These are phyloP conservation scores for Cryptococcus sp. DNA, from an alignment of 1,284 basidiomycete species.

Conservation along the genomic window DNA sequence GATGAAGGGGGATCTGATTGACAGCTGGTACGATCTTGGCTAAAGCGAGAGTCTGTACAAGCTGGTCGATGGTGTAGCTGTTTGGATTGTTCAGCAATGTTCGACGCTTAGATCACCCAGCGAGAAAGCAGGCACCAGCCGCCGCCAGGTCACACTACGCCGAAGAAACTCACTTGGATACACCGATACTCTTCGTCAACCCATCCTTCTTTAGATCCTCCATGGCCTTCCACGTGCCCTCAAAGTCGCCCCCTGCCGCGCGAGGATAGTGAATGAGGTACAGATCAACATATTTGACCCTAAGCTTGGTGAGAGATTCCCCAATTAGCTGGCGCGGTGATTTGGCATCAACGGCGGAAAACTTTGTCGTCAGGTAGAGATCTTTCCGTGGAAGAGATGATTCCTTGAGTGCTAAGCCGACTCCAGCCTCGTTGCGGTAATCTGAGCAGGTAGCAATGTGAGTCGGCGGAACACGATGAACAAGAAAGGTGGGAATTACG, in stretches of 20 bases:
- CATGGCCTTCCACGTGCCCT: slow-evolving; percentile 63
- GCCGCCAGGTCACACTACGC: slow-evolving; percentile 19
- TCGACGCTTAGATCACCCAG: neutral
- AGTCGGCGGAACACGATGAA: no score
- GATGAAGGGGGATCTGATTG: slow-evolving; percentile 72
- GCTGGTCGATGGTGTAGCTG: slow-evolving; percentile 59
- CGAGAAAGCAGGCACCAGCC: slow-evolving; percentile 55
- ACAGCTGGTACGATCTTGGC: slow-evolving; percentile 61
- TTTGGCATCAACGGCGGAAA: no score
- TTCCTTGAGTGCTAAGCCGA: no score
- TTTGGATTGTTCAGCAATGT: no score
- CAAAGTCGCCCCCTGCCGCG: slow-evolving; percentile 58
- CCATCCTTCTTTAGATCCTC: slow-evolving; percentile 62
- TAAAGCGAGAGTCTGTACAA: slow-evolving; percentile 2
- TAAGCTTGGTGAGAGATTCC: slow-evolving; percentile 26
- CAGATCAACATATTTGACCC: slow-evolving; percentile 66
- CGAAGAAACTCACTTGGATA: no score
- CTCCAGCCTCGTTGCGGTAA: no score
- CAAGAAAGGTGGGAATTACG: no score
- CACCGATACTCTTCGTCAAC: slow-evolving; percentile 52
- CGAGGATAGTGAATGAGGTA: slow-evolving; percentile 62
- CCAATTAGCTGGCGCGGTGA: no score
- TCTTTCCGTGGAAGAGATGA: no score
- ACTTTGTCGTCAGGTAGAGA: no score
- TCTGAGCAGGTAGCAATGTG: no score